A percentile compares a stretch with the other conserved stretches of the same genome.
phyloP scores from a whole-genome alignment of 2,329 filamentous ascomycete genomes.

The Trichoderma brevicompactum region DNA sequence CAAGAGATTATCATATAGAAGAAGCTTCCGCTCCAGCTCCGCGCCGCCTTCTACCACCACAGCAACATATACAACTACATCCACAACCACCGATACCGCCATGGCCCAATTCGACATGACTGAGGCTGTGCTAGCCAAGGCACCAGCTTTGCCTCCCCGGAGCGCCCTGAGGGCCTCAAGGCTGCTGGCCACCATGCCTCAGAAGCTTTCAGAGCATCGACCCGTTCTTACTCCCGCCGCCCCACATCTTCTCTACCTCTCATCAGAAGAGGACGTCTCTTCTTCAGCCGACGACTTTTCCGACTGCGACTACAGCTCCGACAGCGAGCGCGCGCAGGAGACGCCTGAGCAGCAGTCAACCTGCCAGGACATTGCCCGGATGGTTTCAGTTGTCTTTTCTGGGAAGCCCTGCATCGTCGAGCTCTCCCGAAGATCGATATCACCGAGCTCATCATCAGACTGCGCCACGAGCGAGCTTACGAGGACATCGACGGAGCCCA shows the following conservation, averaged over 20 bases:
- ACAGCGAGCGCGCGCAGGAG: constrained; percentile 42
- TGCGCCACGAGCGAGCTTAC: constrained; percentile 36
- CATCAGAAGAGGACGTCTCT: constrained; percentile 68
- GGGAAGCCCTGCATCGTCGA: constrained; percentile 64
- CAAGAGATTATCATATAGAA: constrained; percentile 30
- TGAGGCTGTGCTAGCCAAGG: constrained; percentile 28
- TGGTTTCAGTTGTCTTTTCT: constrained; percentile 62
- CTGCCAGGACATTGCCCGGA: constrained; percentile 60
- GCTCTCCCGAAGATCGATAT: constrained; percentile 51
- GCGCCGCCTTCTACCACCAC: constrained; percentile 24
- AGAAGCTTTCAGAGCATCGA: constrained; percentile 41
- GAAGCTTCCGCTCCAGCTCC: constrained; percentile 32
- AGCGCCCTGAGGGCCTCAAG: constrained; percentile 55
- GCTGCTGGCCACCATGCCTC: constrained; percentile 41
- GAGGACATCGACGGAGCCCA: constrained; percentile 41
- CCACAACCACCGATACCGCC: constrained; percentile 36
- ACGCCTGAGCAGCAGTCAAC: constrained; percentile 44
- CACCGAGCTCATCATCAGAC: constrained; percentile 47
- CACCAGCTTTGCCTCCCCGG: constrained; percentile 56
- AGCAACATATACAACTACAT: no score
- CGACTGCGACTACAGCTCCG: constrained; percentile 57
- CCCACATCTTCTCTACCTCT: constrained; percentile 65
- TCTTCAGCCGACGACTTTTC: constrained; percentile 65
- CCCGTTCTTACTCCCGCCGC: constrained; percentile 46
- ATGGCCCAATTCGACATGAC: constrained; percentile 31